These are phyloP conservation scores for Dentipellis sp. DNA, from an alignment of 768 basidiomycete genomes.

Conservation along the genomic window DNA sequence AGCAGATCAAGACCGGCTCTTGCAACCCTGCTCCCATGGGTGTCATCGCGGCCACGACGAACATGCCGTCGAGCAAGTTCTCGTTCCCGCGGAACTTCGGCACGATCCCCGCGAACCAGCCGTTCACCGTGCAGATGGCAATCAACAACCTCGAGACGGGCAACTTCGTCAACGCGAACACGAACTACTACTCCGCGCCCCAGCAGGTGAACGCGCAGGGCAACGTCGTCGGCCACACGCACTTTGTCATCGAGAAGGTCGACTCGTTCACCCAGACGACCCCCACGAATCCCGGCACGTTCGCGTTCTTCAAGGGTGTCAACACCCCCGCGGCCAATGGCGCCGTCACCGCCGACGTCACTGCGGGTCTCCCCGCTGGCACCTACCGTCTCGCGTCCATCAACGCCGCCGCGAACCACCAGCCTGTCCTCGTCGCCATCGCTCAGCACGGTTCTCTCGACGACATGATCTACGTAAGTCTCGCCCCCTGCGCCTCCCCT, in stretches of 20 bases:
- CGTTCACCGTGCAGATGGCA: constrained; percentile 45
- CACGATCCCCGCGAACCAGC: constrained; percentile 32
- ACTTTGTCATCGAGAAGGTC: constrained; percentile 51
- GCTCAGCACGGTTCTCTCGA: constrained; percentile 35
- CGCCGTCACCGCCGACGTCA: constrained; percentile 26
- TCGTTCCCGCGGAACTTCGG: constrained; percentile 35
- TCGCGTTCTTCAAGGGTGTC: constrained; percentile 52
- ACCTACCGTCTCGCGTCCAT: constrained; percentile 32
- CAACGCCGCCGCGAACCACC: constrained; percentile 37
- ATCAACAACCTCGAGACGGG: constrained; percentile 40
- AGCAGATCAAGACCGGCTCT: constrained; percentile 39
- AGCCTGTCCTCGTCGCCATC: constrained; percentile 27
- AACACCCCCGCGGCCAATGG: constrained; percentile 37
- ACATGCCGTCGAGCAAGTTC: constrained; percentile 51
- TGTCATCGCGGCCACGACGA: constrained; percentile 36
- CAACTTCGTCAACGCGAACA: constrained; percentile 43
- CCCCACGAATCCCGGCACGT: constrained; percentile 38
- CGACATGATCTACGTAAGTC: constrained; percentile 30
- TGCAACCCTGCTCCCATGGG: constrained; percentile 61
- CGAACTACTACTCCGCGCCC: constrained; percentile 46
- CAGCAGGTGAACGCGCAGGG: constrained; percentile 41
- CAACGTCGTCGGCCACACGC: constrained; percentile 51
- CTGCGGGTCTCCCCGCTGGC: constrained; percentile 34
- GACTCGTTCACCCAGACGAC: constrained; percentile 36
- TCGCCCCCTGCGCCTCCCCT: not conserved